Conservation (phyloP, 2,329 filamentous ascomycete genomes). For the Chlorencoelia australis region DNA sequence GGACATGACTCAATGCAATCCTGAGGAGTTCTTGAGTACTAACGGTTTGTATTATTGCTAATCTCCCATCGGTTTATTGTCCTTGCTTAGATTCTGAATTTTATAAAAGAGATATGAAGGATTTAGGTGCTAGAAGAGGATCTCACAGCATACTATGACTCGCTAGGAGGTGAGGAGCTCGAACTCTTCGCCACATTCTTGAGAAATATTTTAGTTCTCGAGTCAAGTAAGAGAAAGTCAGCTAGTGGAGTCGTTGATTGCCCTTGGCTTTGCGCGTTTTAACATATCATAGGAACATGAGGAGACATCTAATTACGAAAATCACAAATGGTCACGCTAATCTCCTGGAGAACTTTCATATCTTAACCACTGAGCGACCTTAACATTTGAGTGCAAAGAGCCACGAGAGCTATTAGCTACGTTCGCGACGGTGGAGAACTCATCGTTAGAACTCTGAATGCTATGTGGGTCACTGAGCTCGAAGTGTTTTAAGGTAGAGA, state of each 20-base stretch:
- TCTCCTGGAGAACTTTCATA: too few species aligned
- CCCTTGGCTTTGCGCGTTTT: neutral
- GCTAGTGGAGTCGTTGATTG: neutral
- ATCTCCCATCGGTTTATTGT: neutral
- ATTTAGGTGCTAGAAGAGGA: neutral
- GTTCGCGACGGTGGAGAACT: too few species aligned
- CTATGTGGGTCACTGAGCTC: too few species aligned
- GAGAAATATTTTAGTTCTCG: neutral
- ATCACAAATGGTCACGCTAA: too few species aligned
- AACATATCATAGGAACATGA: too few species aligned
- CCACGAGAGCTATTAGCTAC: too few species aligned
- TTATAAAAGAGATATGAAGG: neutral
- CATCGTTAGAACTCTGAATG: too few species aligned
- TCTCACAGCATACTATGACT: neutral
- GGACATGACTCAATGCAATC: neutral
- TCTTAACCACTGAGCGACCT: too few species aligned
- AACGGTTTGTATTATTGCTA: neutral
- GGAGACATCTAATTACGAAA: too few species aligned
- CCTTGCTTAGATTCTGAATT: neutral
- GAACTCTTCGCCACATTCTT: neutral
- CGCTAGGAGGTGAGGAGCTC: neutral
- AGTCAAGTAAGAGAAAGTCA: neutral
- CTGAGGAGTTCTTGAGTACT: neutral
- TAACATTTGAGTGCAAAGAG: too few species aligned
- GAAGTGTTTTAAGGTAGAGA: too few species aligned